phyloP scores from a whole-genome alignment of 1,284 basidiomycete species.

The Puccinia triticina region DNA sequence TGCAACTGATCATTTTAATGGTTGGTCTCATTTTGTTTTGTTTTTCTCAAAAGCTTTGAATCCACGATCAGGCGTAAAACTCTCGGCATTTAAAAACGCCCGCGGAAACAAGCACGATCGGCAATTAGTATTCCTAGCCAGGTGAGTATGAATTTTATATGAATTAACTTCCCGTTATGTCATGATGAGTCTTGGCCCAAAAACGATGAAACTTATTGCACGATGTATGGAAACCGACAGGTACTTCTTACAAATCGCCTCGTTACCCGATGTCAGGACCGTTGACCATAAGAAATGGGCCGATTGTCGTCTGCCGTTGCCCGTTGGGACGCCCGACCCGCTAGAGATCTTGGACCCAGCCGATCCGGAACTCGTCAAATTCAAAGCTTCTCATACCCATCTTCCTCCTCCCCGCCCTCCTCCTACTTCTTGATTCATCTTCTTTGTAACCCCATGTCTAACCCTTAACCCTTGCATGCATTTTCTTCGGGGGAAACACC shows the following conservation, averaged over 20 bases:
- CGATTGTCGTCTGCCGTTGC: constrained; percentile 41
- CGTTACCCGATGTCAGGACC: constrained; percentile 20
- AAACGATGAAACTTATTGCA: background rate
- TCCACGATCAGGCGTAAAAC: constrained; percentile 79
- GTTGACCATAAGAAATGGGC: constrained; percentile 47
- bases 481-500: background rate
- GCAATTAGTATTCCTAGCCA: constrained; percentile 43
- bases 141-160: constrained; percentile 8
- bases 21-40: background rate
- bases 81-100: constrained; percentile 76
- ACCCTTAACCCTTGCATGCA: background rate
- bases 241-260: constrained; percentile 46
- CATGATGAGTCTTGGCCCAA: background rate
- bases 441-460: background rate
- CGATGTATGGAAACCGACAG: background rate
- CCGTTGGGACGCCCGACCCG: constrained; percentile 22
- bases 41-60: constrained; percentile 76
- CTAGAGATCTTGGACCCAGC: constrained; percentile 23
- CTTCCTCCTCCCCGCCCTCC: background rate
- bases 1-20: background rate
- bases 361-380: constrained; percentile 44
- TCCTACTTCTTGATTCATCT: constrained; percentile 6
- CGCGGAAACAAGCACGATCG: constrained; percentile 50
- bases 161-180: background rate
- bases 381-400: constrained; percentile 9